These are phyloP conservation scores for Botrytis aclada DNA, from an alignment of 2,329 filamentous ascomycete genomes.

Conservation along the genomic window DNA sequence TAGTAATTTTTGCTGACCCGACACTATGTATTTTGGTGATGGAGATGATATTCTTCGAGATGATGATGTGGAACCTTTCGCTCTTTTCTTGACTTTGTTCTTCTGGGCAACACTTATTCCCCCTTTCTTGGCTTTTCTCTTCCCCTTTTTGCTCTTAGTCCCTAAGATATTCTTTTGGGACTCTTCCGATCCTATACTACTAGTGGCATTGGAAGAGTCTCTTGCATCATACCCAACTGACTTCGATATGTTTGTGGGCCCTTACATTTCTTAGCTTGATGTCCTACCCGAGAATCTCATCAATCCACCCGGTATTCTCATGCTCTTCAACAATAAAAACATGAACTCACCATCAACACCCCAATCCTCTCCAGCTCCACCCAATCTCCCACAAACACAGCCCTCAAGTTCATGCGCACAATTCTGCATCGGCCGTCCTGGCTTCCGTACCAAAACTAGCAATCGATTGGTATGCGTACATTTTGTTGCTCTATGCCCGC, in stretches of 20 bases:
- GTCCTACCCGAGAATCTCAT: neutral
- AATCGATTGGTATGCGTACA: constrained; percentile 32
- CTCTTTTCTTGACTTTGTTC: neutral
- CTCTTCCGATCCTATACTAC: neutral
- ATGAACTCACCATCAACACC: neutral
- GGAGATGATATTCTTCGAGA: neutral
- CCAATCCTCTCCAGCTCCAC: neutral
- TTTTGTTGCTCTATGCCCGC: constrained; percentile 34
- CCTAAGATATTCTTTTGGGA: neutral
- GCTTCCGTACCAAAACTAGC: constrained; percentile 33
- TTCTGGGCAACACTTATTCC: neutral
- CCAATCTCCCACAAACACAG: neutral
- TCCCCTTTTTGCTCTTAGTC: neutral
- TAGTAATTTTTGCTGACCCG: neutral
- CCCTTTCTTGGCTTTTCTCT: neutral
- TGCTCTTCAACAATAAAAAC: neutral
- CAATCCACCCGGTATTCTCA: neutral
- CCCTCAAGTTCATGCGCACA: constrained; percentile 33
- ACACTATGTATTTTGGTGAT: neutral
- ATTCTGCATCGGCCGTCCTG: constrained; percentile 33
- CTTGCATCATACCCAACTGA: neutral
- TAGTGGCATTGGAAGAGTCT: neutral
- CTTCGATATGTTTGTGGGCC: neutral
- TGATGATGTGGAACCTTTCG: neutral
- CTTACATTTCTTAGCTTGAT: neutral